A percentile compares a stretch with the other conserved stretches of the same genome.
Evolutionary conservation across 805 yeast genomes (phyloP).

Genomic region (Komagataella kurtzmanii): DNA sequence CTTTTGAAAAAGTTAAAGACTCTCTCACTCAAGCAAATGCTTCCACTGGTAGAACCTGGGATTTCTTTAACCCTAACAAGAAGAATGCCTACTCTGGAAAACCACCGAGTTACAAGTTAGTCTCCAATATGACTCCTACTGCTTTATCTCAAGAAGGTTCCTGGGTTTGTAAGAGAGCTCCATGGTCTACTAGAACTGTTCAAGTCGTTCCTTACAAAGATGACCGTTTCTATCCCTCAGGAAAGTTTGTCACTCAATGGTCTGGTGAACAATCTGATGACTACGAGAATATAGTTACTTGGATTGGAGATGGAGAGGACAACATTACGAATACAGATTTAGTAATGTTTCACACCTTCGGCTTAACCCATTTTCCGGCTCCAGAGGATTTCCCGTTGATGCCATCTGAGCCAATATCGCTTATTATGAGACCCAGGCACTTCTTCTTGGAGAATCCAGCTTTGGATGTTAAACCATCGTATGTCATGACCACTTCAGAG

Average conservation of each 20-base stretch:
- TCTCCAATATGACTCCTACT: conserved; percentile 62
- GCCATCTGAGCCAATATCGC: conserved; percentile 76
- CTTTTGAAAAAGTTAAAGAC: conserved; percentile 56
- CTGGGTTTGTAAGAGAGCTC: conserved; percentile 68
- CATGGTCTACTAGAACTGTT: conserved; percentile 59
- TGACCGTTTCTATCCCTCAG: conserved; percentile 69
- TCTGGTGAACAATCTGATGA: conserved; percentile 40
- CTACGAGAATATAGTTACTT: conserved; percentile 47
- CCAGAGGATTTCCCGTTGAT: conserved; percentile 85
- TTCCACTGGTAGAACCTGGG: conserved; percentile 62
- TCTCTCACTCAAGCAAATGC: conserved; percentile 51
- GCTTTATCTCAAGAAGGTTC: conserved; percentile 65
- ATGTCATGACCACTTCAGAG: conserved; percentile 32
- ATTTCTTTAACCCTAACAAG: conserved; percentile 58
- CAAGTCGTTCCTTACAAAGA: conserved; percentile 64
- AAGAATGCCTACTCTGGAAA: conserved; percentile 58
- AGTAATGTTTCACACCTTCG: conserved; percentile 70
- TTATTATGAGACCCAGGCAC: conserved; percentile 67
- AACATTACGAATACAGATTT: conserved; percentile 55
- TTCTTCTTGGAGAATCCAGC: conserved; percentile 71
- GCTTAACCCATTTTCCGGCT: conserved; percentile 77
- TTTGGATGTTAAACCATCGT: conserved; percentile 59
- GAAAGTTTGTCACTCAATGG: conserved; percentile 66
- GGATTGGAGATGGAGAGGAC: conserved; percentile 53
- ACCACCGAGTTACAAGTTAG: conserved; percentile 67